Evolutionary conservation across 2,329 filamentous ascomycete species (phyloP).

Genomic region (Xylaria polymorpha): DNA sequence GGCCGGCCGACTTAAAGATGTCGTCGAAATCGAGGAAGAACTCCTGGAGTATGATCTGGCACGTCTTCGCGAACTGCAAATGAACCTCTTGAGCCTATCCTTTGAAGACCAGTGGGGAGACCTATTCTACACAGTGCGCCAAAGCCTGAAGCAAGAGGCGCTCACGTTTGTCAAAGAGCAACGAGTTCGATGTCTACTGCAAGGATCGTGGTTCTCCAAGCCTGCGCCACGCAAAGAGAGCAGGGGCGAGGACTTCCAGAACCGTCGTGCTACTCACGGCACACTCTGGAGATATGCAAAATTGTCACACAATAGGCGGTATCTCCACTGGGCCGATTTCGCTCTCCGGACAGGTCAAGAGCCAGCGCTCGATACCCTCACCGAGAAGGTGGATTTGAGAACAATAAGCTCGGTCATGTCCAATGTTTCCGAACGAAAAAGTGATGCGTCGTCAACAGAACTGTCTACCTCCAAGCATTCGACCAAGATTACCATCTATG

Average conservation of each 20-base stretch:
- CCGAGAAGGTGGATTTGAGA: constrained; percentile 86
- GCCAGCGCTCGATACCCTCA: constrained; percentile 77
- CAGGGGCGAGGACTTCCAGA: constrained; percentile 54
- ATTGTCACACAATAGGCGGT: constrained; percentile 90
- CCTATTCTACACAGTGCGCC: constrained; percentile 88
- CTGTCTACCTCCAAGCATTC: constrained; percentile 59
- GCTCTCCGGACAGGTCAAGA: constrained; percentile 70
- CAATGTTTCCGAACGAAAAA: constrained; percentile 76
- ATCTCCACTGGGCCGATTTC: constrained; percentile 91
- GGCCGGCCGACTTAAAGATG: constrained; percentile 82
- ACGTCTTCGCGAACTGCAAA: constrained; percentile 85
- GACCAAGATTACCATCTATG: constrained; percentile 93
- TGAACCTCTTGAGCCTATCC: constrained; percentile 89
- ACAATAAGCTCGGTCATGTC: constrained; percentile 93
- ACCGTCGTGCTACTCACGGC: constrained; percentile 58
- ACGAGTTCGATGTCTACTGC: constrained; percentile 86
- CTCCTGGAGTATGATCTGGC: constrained; percentile 84
- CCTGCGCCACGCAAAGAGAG: constrained; percentile 60
- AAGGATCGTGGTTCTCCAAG: constrained; percentile 87
- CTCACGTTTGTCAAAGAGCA: constrained; percentile 98
- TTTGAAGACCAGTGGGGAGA: constrained; percentile 96
- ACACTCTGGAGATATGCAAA: constrained; percentile 84
- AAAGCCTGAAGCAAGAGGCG: constrained; percentile 90
- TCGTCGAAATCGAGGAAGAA: constrained; percentile 90
- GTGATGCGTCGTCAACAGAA: constrained; percentile 52